phyloP scores from a whole-genome alignment of 176 grass and related monocot species.

The Raddia guianensis region DNA sequence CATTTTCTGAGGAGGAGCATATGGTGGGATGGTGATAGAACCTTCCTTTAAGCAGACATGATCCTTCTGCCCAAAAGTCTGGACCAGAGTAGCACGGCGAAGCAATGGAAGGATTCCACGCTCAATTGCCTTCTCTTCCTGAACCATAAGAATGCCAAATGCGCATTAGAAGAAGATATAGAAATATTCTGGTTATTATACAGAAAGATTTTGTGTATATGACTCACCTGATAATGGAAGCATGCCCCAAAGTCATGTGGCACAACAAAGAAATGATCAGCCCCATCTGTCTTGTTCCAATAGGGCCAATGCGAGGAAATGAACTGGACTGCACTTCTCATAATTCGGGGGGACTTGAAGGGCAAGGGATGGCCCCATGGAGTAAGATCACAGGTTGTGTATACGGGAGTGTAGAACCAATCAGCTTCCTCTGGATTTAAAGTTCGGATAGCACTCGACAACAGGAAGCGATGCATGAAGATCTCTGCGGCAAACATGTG shows the following conservation, averaged over 20 bases:
- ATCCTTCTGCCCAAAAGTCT: slow-evolving; percentile 75
- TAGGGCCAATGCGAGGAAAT: slow-evolving; percentile 67
- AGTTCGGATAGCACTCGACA: slow-evolving; percentile 58
- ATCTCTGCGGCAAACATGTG: slow-evolving; percentile 83
- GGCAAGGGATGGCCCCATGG: slow-evolving; percentile 68
- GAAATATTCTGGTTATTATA: not conserved
- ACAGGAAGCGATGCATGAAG: slow-evolving; percentile 72
- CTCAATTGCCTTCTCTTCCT: slow-evolving; percentile 71
- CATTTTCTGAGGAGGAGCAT: slow-evolving; percentile 71
- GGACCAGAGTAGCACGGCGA: slow-evolving; percentile 59
- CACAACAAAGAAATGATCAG: slow-evolving; percentile 63
- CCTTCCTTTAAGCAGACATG: slow-evolving; percentile 76
- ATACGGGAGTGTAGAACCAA: slow-evolving; percentile 77
- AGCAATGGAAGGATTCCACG: slow-evolving; percentile 68
- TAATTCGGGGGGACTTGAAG: slow-evolving; percentile 74
- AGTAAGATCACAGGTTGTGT: slow-evolving; percentile 70
- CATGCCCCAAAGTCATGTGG: slow-evolving; percentile 74
- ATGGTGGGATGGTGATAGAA: slow-evolving; percentile 74
- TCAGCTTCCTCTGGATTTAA: slow-evolving; percentile 71
- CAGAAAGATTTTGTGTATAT: not conserved
- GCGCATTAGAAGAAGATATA: slow-evolving; percentile 18
- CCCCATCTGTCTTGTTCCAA: slow-evolving; percentile 67
- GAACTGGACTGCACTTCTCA: slow-evolving; percentile 66
- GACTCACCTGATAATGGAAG: slow-evolving; percentile 63
- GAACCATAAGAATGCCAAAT: slow-evolving; percentile 9